A percentile compares a stretch with the other conserved stretches of the same genome.
phyloP scores from a whole-genome alignment of 768 basidiomycete species.

The Collybia sp. region DNA sequence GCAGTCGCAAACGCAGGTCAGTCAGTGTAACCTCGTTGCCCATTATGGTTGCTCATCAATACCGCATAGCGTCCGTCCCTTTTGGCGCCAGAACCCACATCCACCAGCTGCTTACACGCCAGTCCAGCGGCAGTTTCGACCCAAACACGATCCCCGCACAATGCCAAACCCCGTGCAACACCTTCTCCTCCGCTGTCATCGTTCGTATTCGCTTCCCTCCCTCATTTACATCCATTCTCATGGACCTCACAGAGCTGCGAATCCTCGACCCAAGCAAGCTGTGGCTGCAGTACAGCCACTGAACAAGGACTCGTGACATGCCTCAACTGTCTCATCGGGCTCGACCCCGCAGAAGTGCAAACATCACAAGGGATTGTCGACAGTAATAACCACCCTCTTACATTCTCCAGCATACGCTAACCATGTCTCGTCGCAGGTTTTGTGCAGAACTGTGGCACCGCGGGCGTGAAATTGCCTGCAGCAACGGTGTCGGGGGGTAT shows the following conservation, averaged over 20 bases:
- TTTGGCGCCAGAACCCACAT: background rate
- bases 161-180: background rate
- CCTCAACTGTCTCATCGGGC: background rate
- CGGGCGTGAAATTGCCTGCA: background rate
- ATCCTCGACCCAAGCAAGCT: background rate
- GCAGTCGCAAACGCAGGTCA: background rate
- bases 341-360: background rate
- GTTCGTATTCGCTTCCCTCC: background rate
- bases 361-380: background rate
- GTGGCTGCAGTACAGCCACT: background rate
- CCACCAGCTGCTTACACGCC: background rate
- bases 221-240: background rate
- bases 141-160: background rate
- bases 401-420: background rate
- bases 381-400: background rate
- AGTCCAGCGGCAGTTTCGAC: background rate
- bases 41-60: background rate
- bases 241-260: background rate
- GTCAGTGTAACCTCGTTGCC: background rate
- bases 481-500: background rate
- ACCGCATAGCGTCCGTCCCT: background rate
- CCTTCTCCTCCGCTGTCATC: background rate
- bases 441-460: background rate
- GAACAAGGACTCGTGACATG: background rate
- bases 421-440: background rate